Evolutionary conservation across 2,329 filamentous ascomycete species (phyloP).

Genomic region (Beauveria caledonica): DNA sequence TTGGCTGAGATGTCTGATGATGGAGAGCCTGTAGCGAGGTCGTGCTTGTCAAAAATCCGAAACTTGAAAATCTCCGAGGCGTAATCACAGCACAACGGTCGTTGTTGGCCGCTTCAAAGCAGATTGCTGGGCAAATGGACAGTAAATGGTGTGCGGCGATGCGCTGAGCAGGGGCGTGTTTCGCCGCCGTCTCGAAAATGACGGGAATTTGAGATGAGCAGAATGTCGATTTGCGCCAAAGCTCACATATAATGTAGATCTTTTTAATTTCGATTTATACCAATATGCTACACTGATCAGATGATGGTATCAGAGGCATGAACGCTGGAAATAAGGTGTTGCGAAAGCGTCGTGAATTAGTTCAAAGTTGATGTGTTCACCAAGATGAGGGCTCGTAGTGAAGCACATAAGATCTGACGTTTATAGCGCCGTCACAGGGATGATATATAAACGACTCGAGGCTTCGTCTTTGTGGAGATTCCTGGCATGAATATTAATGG

Average conservation of each 20-base stretch:
- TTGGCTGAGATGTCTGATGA: background rate
- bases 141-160: slow-evolving; percentile 1
- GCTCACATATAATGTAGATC: background rate
- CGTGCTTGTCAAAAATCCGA: background rate
- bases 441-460: slow-evolving; percentile 12
- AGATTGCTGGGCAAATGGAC: background rate
- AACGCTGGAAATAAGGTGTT: background rate
- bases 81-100: background rate
- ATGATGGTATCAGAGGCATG: background rate
- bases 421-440: slow-evolving; percentile 9
- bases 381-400: background rate
- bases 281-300: background rate
- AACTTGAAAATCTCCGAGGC: slow-evolving; percentile 5
- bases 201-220: slow-evolving; percentile 1
- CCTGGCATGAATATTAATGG: slow-evolving; percentile 11
- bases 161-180: slow-evolving; percentile 11
- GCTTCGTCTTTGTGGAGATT: slow-evolving; percentile 5
- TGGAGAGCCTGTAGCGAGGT: background rate
- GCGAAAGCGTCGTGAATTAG: background rate
- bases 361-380: background rate
- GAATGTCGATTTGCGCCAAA: slow-evolving; percentile 2
- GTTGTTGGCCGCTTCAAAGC: background rate
- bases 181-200: slow-evolving; percentile 11
- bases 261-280: background rate
- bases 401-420: slow-evolving; percentile 13